These are phyloP conservation scores for Xylaria sp. DNA, from an alignment of 2,329 filamentous ascomycete genomes.

Conservation along the genomic window DNA sequence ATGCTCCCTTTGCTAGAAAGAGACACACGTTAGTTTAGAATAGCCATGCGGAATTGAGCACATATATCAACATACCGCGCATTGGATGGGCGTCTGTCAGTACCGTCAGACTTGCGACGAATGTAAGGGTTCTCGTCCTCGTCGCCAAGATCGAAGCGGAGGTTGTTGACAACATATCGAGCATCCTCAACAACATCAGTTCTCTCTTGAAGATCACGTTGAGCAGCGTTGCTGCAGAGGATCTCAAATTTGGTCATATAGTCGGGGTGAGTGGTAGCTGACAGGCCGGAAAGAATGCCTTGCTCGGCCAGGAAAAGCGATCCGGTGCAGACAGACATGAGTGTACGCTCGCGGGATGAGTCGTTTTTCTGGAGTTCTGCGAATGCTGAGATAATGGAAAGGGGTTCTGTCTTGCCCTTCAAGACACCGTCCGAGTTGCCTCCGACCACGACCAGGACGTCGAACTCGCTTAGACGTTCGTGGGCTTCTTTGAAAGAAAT, in stretches of 20 bases:
- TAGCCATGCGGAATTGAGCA: neutral
- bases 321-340: slow-evolving; percentile 83
- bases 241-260: slow-evolving; percentile 84
- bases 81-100: slow-evolving; percentile 69
- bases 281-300: slow-evolving; percentile 81
- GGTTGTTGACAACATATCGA: slow-evolving; percentile 91
- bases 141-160: slow-evolving; percentile 84
- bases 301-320: slow-evolving; percentile 80
- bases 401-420: slow-evolving; percentile 74
- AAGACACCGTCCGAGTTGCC: slow-evolving; percentile 73
- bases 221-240: slow-evolving; percentile 78
- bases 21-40: slow-evolving; percentile 40
- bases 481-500: slow-evolving; percentile 83
- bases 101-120: slow-evolving; percentile 74
- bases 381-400: slow-evolving; percentile 79
- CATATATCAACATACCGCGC: slow-evolving; percentile 62
- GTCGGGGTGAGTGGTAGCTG: slow-evolving; percentile 85
- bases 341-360: slow-evolving; percentile 80
- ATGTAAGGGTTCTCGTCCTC: slow-evolving; percentile 87
- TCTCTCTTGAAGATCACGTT: slow-evolving; percentile 76
- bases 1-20: slow-evolving; percentile 81
- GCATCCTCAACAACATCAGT: slow-evolving; percentile 84
- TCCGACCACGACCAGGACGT: slow-evolving; percentile 82
- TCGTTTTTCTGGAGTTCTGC: slow-evolving; percentile 83
- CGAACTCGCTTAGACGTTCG: slow-evolving; percentile 78